Evolutionary conservation across 106 monocot species (phyloP).

Genomic region (Alisma plantagoaquatica): DNA sequence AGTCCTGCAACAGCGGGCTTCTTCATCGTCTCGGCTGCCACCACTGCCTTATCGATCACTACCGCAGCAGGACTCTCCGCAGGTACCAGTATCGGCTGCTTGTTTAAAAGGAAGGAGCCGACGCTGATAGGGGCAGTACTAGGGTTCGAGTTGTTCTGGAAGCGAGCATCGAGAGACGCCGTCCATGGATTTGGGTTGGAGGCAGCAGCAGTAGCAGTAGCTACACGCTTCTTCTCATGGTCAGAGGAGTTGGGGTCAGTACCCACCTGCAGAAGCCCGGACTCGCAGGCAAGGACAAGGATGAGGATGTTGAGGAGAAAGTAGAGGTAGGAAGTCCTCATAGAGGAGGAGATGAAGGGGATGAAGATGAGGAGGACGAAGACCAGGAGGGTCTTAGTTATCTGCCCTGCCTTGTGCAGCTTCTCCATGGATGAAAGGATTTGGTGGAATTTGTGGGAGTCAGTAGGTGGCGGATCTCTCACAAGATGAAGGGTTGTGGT

Average conservation of each 20-base stretch:
- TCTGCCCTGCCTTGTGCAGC: conserved; percentile 24
- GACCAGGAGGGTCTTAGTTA: conserved; percentile 32
- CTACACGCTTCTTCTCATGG: background rate
- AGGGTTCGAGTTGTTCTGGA: background rate
- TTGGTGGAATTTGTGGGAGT: too few relatives aligned
- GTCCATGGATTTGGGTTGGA: background rate
- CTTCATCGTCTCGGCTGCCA: background rate
- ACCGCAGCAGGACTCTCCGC: too few relatives aligned
- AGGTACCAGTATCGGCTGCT: too few relatives aligned
- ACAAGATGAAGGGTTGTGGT: background rate
- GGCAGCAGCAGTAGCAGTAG: background rate
- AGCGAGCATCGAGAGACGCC: too few relatives aligned
- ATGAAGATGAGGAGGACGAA: conserved; percentile 34
- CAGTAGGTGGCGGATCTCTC: too few relatives aligned
- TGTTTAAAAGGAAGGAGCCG: background rate
- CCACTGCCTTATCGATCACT: too few relatives aligned
- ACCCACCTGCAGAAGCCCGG: conserved; percentile 29
- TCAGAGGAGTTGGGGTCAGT: background rate
- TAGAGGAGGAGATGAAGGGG: conserved; percentile 37
- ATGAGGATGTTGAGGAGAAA: conserved; percentile 79
- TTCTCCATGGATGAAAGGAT: too few relatives aligned
- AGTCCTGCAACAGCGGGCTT: background rate
- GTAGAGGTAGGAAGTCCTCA: conserved; percentile 59
- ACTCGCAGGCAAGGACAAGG: conserved; percentile 42
- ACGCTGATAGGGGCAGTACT: background rate